These are phyloP conservation scores for Spinacia oleracea DNA, from an alignment of 179 eudicot genomes.

Conservation along the genomic window DNA sequence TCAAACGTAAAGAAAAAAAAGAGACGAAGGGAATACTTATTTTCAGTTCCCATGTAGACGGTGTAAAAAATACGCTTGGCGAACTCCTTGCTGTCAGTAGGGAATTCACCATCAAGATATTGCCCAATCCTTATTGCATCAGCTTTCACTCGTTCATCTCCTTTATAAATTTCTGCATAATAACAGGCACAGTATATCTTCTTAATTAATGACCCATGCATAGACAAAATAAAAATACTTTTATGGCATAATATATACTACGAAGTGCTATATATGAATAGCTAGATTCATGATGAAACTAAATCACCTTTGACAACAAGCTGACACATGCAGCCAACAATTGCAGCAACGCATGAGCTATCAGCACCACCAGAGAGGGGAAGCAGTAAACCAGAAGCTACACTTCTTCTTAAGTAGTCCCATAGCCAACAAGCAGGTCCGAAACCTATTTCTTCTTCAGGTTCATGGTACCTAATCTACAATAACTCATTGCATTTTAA, in stretches of 20 bases:
- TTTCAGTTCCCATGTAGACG: slow-evolving; percentile 94
- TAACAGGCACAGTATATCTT: background rate
- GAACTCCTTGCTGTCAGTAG: slow-evolving; percentile 83
- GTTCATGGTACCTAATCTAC: slow-evolving; percentile 78
- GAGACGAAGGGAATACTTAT: too few species aligned
- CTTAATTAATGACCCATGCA: background rate
- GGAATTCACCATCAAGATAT: slow-evolving; percentile 79
- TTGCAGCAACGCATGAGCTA: slow-evolving; percentile 97
- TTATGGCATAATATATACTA: too few species aligned
- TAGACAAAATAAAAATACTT: too few species aligned
- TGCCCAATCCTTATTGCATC: slow-evolving; percentile 95
- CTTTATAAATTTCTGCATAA: slow-evolving; percentile 64
- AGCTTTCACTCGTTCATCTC: slow-evolving; percentile 85
- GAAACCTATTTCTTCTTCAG: slow-evolving; percentile 95
- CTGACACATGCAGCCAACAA: slow-evolving; percentile 99
- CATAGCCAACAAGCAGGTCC: slow-evolving; percentile 99
- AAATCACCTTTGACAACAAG: slow-evolving; percentile 94
- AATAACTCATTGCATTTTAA: slow-evolving; percentile 20
- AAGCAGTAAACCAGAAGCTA: slow-evolving; percentile 96
- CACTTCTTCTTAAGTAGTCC: slow-evolving; percentile 97
- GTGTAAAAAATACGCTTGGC: slow-evolving; percentile 93
- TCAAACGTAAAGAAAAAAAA: too few species aligned
- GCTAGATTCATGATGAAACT: background rate
- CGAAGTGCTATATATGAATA: too few species aligned
- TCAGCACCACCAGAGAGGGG: slow-evolving; percentile 99